A percentile compares a stretch with the other conserved stretches of the same genome.
Conservation (phyloP, 176 grass and related monocot genomes). For the Poa annua region DNA sequence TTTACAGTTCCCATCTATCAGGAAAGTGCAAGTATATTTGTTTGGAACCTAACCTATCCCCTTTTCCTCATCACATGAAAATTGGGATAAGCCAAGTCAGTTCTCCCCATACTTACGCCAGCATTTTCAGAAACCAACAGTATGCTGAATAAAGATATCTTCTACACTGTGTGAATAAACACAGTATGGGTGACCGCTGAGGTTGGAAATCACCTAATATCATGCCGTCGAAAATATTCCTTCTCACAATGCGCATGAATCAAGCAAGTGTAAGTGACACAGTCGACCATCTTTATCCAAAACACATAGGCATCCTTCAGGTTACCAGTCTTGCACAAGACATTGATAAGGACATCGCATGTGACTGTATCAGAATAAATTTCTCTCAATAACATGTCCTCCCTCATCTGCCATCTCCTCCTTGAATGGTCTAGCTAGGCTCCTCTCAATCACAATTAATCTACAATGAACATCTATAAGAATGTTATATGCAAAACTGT, state of each 20-base stretch:
- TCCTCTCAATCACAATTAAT: conserved; percentile 20
- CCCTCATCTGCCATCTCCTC: conserved; percentile 61
- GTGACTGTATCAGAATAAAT: conserved; percentile 59
- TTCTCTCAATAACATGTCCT: conserved; percentile 51
- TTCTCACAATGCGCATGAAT: conserved; percentile 69
- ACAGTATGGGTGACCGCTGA: conserved; percentile 63
- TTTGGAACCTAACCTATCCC: conserved; percentile 49
- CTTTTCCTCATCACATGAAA: conserved; percentile 63
- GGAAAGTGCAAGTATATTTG: conserved; percentile 73
- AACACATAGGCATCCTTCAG: conserved; percentile 59
- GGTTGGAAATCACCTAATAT: conserved; percentile 43
- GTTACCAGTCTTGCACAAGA: conserved; percentile 65
- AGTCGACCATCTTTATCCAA: conserved; percentile 58
- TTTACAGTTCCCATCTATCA: conserved; percentile 65
- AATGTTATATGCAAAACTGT: conserved; percentile 66
- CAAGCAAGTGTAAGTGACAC: conserved; percentile 74
- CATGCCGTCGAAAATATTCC: conserved; percentile 59
- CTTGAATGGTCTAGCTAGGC: conserved; percentile 59
- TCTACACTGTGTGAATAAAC: conserved; percentile 64
- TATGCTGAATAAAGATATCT: conserved; percentile 56
- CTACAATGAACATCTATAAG: conserved; percentile 72
- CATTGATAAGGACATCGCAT: conserved; percentile 75
- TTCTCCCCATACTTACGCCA: conserved; percentile 46
- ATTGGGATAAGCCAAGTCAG: conserved; percentile 53
- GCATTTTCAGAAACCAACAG: conserved; percentile 58